Percentiles rank a stretch among this genome's conserved stretches.
phyloP scores from a whole-genome alignment of 805 yeast species.

The Saturnispora ahearnii region DNA sequence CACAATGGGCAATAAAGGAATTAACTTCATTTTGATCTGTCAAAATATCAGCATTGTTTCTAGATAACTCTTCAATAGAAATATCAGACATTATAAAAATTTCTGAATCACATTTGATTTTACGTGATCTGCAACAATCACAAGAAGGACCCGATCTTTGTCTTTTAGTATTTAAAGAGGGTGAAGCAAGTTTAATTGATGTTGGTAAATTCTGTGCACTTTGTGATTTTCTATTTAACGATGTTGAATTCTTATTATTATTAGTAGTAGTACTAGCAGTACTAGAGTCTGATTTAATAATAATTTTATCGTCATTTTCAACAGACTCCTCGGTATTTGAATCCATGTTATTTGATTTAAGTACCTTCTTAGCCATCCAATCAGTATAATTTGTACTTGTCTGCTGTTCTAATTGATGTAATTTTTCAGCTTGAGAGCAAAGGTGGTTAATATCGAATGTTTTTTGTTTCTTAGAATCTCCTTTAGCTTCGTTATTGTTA shows the following conservation, averaged over 20 bases:
- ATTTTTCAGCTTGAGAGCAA: constrained; percentile 7
- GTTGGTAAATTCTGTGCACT: constrained; percentile 6
- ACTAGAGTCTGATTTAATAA: not conserved
- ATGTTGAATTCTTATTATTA: not conserved
- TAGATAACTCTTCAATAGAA: constrained; percentile 6
- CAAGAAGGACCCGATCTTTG: constrained; percentile 72
- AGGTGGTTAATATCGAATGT: constrained; percentile 1
- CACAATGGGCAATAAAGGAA: constrained; percentile 26
- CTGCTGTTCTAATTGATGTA: not conserved
- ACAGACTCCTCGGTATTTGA: not conserved
- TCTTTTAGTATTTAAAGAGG: constrained; percentile 30
- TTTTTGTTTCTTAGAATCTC: not conserved
- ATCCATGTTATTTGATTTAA: not conserved
- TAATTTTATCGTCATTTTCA: not conserved
- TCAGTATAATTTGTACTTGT: not conserved
- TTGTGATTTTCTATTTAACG: not conserved
- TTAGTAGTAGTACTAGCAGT: not conserved
- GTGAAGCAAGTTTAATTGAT: constrained; percentile 27
- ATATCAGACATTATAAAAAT: constrained; percentile 29
- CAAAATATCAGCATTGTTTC: not conserved
- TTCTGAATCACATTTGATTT: constrained; percentile 67
- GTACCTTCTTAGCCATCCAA: constrained; percentile 1
- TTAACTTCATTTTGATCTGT: constrained; percentile 1
- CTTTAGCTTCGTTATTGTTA: not conserved
- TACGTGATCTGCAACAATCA: constrained; percentile 58